Base-by-base conservation (phyloP, 2,329 filamentous ascomycete genomes). In the Reticulascus tulasneorum region DNA sequence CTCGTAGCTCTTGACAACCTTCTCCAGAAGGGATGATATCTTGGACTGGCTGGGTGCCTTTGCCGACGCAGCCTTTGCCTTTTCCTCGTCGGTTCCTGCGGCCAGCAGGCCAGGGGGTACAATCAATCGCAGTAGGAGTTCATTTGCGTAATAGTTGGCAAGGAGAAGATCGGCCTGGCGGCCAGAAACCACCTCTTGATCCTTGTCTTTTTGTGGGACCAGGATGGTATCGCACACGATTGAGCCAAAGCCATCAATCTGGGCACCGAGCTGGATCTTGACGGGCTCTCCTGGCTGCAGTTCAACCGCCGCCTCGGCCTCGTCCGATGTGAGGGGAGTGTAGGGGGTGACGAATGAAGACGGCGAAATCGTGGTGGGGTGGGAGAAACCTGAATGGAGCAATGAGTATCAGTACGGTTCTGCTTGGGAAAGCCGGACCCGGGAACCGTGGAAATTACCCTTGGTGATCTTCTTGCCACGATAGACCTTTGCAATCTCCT, bases 251-350 rank as follows among this genome's bases (percentile, higher is more conserved):
- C 93, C 93, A 68, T 97, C 88, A 47, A 98, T 96, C 71, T 98
- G 93, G 34, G 93, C 93, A 57, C 93, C 93, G n/a, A 98, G 80
- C 70, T 98, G 93, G 62, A 98, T 93, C 79, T 98, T 98, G 68
- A 95, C 77, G 44, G 86, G 69, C 70, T 98, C 93, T 45, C 82
- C 85, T 33, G 83, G 76, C 71, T 95, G 86, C 52, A 98, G 75
- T 55, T 82, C 80, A 31, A 77, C 73, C 39, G 75, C 77, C 44
- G 91, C 87, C 72, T 98, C 93, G 60, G 84, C 80, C 62, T 84
- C 73, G 57, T 98, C 93, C 47, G 89, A 82, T 50, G 79, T 81
- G 53, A 98, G 75, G 33, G 93, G 93, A 29, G 93, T 98, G 73
- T 96, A 97, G 33, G 93, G 93, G 38, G 93, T 98, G 63, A 98